These are phyloP conservation scores for Dothideomycetes sp. DNA, from an alignment of 2,329 filamentous ascomycete species.

Conservation along the genomic window DNA sequence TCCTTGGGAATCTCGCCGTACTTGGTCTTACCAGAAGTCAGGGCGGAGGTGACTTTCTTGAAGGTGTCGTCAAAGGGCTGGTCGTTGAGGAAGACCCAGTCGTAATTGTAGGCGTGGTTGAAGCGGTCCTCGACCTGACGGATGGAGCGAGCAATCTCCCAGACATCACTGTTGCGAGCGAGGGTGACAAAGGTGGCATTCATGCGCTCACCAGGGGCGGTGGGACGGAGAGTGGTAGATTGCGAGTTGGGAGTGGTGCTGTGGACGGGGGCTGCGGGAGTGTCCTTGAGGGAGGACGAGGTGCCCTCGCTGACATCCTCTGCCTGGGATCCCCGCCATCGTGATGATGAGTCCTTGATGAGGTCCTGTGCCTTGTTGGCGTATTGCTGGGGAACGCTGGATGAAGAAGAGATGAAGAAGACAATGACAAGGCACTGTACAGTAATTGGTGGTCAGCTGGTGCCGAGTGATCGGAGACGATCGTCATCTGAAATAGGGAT, in stretches of 20 bases:
- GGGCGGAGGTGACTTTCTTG: conserved; percentile 77
- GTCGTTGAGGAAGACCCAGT: conserved; percentile 99
- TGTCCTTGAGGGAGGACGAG: background rate
- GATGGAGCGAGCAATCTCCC: conserved; percentile 95
- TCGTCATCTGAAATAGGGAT: no score
- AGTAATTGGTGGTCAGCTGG: conserved; percentile 2
- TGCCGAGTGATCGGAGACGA: no score
- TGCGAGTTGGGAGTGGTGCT: conserved; percentile 22
- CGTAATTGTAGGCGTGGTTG: conserved; percentile 93
- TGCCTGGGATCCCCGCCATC: conserved; percentile 16
- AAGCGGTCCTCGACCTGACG: conserved; percentile 96
- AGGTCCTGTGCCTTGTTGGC: conserved; percentile 22
- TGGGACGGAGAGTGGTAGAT: conserved; percentile 28
- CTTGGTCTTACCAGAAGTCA: conserved; percentile 85
- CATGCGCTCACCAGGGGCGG: conserved; percentile 61
- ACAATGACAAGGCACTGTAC: conserved; percentile 55
- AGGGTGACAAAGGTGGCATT: conserved; percentile 97
- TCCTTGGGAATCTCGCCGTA: conserved; percentile 84
- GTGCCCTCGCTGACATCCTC: conserved; percentile 9
- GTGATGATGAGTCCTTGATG: conserved; percentile 18
- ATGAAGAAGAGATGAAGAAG: conserved; percentile 68
- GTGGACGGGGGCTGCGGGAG: conserved; percentile 3
- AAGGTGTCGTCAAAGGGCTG: conserved; percentile 86
- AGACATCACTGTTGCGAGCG: conserved; percentile 84
- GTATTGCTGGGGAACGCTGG: conserved; percentile 23